phyloP scores from a whole-genome alignment of 768 basidiomycete genomes.

The Glaciozyma martinii region DNA sequence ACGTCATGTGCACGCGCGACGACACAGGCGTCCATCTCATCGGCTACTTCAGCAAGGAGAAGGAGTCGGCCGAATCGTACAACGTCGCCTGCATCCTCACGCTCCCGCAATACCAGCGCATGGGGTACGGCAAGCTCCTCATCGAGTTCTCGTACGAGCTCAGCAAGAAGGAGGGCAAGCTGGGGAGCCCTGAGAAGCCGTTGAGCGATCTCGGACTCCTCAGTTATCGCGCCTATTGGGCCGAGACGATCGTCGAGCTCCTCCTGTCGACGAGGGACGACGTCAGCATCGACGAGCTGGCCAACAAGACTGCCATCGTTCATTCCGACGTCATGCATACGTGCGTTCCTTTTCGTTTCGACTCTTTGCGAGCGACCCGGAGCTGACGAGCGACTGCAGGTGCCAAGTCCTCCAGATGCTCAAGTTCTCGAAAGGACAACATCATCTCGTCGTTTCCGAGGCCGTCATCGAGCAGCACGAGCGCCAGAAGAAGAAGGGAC shows the following conservation, averaged over 20 bases:
- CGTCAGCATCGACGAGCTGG: constrained; percentile 91
- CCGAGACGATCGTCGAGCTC: constrained; percentile 81
- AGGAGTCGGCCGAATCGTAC: constrained; percentile 94
- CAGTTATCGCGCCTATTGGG: constrained; percentile 93
- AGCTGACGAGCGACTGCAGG: constrained; percentile 43
- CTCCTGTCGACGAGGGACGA: constrained; percentile 66
- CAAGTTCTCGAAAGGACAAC: constrained; percentile 90
- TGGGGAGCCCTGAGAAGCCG: constrained; percentile 96
- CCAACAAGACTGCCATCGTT: constrained; percentile 87
- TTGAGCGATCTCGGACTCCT: constrained; percentile 87
- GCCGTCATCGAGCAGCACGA: constrained; percentile 83
- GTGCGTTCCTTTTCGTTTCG: constrained; percentile 49
- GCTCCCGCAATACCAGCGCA: constrained; percentile 94
- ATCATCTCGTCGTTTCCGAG: constrained; percentile 85
- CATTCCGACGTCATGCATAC: constrained; percentile 97
- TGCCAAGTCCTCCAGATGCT: constrained; percentile 90
- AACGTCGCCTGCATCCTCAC: constrained; percentile 98
- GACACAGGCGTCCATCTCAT: constrained; percentile 84
- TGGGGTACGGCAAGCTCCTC: constrained; percentile 86
- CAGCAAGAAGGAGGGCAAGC: constrained; percentile 88
- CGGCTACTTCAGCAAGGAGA: constrained; percentile 98
- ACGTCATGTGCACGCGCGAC: constrained; percentile 90
- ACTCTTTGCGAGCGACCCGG: too few relatives aligned
- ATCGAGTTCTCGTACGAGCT: constrained; percentile 99
- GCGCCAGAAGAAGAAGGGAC: constrained; percentile 67